Percentiles rank a stretch among this genome's conserved stretches.
Evolutionary conservation across 2,329 filamentous ascomycete species (phyloP).

Genomic region (Amesomyces nigricolor): DNA sequence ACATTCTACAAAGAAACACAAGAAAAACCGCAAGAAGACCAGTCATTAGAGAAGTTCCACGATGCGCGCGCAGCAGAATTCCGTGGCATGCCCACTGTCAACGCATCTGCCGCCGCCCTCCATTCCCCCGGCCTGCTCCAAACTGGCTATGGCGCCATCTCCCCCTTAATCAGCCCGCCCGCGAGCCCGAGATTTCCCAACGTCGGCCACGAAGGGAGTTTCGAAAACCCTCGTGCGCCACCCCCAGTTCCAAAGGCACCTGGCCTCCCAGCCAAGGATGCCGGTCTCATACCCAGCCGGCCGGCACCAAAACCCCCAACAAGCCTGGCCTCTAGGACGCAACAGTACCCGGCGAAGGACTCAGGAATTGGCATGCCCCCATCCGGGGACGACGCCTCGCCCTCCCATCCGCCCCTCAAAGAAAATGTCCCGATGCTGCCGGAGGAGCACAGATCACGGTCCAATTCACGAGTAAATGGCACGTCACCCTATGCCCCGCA

Average conservation of each 20-base stretch:
- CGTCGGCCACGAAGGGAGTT: slow-evolving; percentile 84
- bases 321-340: slow-evolving; percentile 51
- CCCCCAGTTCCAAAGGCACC: slow-evolving; percentile 72
- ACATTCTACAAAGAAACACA: slow-evolving; percentile 96
- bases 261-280: slow-evolving; percentile 45
- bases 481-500: slow-evolving; percentile 45
- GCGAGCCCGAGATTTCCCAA: slow-evolving; percentile 79
- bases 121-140: slow-evolving; percentile 49
- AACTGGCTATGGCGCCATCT: slow-evolving; percentile 52
- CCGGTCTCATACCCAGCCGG: slow-evolving; percentile 68
- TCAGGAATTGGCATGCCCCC: slow-evolving; percentile 59
- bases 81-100: slow-evolving; percentile 38
- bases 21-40: slow-evolving; percentile 72
- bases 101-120: slow-evolving; percentile 40
- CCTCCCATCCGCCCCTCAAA: slow-evolving; percentile 45
- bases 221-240: slow-evolving; percentile 91
- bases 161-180: slow-evolving; percentile 67
- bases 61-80: slow-evolving; percentile 62
- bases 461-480: slow-evolving; percentile 59
- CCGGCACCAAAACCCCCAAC: slow-evolving; percentile 84
- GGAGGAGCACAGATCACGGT: slow-evolving; percentile 62
- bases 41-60: slow-evolving; percentile 93
- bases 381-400: slow-evolving; percentile 49
- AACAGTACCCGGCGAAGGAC: slow-evolving; percentile 54
- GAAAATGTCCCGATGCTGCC: slow-evolving; percentile 56